These are phyloP conservation scores for Beta vulgaris DNA, from an alignment of 148 eudicot genomes.

Conservation along the genomic window DNA sequence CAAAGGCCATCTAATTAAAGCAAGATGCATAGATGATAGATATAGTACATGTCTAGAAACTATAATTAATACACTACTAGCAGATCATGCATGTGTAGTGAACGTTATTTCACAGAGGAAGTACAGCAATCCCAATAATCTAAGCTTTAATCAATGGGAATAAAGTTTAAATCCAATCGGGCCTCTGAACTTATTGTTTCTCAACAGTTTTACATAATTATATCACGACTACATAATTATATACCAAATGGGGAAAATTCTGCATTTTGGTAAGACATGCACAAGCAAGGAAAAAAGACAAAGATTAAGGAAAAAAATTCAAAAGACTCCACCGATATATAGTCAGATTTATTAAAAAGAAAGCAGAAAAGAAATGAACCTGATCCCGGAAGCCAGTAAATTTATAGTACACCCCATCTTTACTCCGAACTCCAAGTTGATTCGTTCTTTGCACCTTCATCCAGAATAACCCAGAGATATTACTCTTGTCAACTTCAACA, in stretches of 20 bases:
- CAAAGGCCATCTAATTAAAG: no score
- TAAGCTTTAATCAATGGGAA: not conserved
- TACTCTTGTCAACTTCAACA: conserved; percentile 73
- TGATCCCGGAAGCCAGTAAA: conserved; percentile 89
- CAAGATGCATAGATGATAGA: no score
- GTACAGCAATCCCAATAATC: not conserved
- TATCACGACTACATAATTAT: no score
- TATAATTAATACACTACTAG: no score
- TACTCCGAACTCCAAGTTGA: conserved; percentile 78
- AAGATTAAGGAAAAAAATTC: not conserved
- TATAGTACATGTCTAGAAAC: no score
- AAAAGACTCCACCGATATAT: not conserved
- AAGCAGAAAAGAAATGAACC: conserved; percentile 33
- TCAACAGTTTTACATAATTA: not conserved
- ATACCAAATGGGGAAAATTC: no score
- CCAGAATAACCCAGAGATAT: conserved; percentile 68
- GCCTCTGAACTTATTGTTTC: not conserved
- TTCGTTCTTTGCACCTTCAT: conserved; percentile 91
- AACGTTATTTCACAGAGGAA: not conserved
- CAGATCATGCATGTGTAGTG: not conserved
- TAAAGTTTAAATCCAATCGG: not conserved
- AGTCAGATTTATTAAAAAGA: not conserved
- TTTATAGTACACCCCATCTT: conserved; percentile 86
- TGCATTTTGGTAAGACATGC: not conserved
- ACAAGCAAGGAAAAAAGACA: not conserved